phyloP scores from a whole-genome alignment of 164 flowering plant genomes.

The Paratinospora sagittata region DNA sequence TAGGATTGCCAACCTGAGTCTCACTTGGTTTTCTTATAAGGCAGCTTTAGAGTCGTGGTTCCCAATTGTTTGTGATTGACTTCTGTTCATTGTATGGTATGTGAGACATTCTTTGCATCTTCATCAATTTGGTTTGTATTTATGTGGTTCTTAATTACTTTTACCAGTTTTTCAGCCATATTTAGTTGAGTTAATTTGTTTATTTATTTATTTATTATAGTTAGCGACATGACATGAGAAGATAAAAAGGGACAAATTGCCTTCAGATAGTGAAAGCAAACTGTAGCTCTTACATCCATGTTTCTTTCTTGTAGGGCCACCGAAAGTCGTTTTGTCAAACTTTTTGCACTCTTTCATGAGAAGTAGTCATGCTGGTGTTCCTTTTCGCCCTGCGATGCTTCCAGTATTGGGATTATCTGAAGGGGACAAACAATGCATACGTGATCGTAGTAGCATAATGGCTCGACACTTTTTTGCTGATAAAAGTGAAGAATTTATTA shows the following conservation, averaged over 20 bases:
- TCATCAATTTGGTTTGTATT: background rate
- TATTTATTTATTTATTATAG: background rate
- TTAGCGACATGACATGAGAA: background rate
- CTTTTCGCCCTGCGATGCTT: slow-evolving; percentile 64
- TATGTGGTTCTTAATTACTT: background rate
- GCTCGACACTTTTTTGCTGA: slow-evolving; percentile 91
- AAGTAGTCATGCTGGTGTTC: slow-evolving; percentile 66
- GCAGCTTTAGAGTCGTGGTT: background rate
- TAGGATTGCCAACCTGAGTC: background rate
- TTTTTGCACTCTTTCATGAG: slow-evolving; percentile 85
- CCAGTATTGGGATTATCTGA: slow-evolving; percentile 76
- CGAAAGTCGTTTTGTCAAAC: slow-evolving; percentile 75
- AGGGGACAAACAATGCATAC: slow-evolving; percentile 89
- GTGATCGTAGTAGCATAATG: slow-evolving; percentile 95
- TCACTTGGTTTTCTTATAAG: background rate
- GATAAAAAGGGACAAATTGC: background rate
- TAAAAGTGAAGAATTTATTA: slow-evolving; percentile 80
- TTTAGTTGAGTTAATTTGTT: background rate
- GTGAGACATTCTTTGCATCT: background rate
- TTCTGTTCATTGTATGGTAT: background rate
- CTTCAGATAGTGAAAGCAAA: background rate
- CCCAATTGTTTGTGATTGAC: background rate
- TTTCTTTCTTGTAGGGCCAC: slow-evolving; percentile 57
- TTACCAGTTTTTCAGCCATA: background rate
- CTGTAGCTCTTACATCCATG: background rate